Conservation (phyloP, 148 eudicot species). For the Dysphania ambrosioides region DNA sequence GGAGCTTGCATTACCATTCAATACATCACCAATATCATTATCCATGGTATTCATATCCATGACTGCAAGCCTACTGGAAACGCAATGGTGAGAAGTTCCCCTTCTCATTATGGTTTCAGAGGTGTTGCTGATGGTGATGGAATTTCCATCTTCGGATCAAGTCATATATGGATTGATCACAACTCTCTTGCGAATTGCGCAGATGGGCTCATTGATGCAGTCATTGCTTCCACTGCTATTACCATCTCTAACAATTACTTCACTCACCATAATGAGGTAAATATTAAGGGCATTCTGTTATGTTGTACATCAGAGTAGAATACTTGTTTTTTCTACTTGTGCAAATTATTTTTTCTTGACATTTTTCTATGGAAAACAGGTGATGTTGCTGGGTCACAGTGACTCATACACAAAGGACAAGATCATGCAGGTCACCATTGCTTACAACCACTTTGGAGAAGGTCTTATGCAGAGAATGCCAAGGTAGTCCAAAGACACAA, state of each 20-base stretch:
- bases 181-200: constrained; percentile 72
- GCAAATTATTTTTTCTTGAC: not conserved
- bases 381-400: constrained; percentile 85
- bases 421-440: constrained; percentile 83
- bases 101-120: constrained; percentile 72
- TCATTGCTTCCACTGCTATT: constrained; percentile 80
- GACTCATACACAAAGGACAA: constrained; percentile 66
- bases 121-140: constrained; percentile 88
- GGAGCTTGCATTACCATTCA: constrained; percentile 84
- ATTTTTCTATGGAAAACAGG: constrained; percentile 39
- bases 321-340: not conserved
- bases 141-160: constrained; percentile 67
- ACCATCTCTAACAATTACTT: constrained; percentile 86
- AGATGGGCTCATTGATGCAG: constrained; percentile 85
- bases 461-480: constrained; percentile 99
- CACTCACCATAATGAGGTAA: constrained; percentile 92
- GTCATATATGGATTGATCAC: constrained; percentile 90
- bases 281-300: not conserved
- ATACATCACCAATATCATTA: constrained; percentile 66
- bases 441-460: constrained; percentile 91
- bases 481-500: constrained; percentile 58
- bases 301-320: not conserved
- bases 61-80: constrained; percentile 81
- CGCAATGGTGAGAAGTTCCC: constrained; percentile 86
- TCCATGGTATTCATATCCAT: constrained; percentile 78